Percentiles rank a stretch among this genome's conserved stretches.
Conservation (phyloP, 208 protist species). For the Trypanosoma cruzi region DNA sequence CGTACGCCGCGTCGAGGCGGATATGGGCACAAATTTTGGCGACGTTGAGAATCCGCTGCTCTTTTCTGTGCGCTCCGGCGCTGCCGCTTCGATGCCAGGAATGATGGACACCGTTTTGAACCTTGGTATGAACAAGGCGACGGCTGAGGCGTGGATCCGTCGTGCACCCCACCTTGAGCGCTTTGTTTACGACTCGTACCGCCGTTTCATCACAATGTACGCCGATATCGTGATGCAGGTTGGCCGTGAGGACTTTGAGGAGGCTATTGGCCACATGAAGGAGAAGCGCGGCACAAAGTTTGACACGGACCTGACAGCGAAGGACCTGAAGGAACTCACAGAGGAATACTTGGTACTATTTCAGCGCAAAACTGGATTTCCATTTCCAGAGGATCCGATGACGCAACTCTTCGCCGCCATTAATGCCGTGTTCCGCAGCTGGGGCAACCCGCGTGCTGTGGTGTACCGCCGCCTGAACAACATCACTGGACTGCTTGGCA, state of each 20-base stretch:
- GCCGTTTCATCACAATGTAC: slow-evolving; percentile 96
- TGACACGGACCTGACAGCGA: slow-evolving; percentile 87
- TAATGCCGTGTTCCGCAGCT: slow-evolving; percentile 93
- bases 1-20: slow-evolving; percentile 78
- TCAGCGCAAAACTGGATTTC: slow-evolving; percentile 57
- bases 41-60: slow-evolving; percentile 85
- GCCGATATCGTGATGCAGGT: slow-evolving; percentile 93
- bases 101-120: slow-evolving; percentile 97
- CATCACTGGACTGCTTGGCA: slow-evolving; percentile 92
- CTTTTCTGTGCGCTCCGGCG: slow-evolving; percentile 94
- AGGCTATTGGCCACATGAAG: slow-evolving; percentile 83
- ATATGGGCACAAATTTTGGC: slow-evolving; percentile 88
- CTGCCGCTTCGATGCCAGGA: slow-evolving; percentile 95
- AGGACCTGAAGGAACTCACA: slow-evolving; percentile 76
- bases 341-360: slow-evolving; percentile 72
- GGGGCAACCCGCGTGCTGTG: slow-evolving; percentile 90
- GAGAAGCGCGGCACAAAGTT: slow-evolving; percentile 59
- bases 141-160: slow-evolving; percentile 72
- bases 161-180: slow-evolving; percentile 64
- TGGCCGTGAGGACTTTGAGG: slow-evolving; percentile 88
- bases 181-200: slow-evolving; percentile 96
- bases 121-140: slow-evolving; percentile 92
- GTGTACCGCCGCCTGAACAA: slow-evolving; percentile 92
- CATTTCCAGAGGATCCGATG: slow-evolving; percentile 92
- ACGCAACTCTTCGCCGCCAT: slow-evolving; percentile 87